phyloP scores from a whole-genome alignment of 306 rosid species.

The Glycyrrhiza uralensis region DNA sequence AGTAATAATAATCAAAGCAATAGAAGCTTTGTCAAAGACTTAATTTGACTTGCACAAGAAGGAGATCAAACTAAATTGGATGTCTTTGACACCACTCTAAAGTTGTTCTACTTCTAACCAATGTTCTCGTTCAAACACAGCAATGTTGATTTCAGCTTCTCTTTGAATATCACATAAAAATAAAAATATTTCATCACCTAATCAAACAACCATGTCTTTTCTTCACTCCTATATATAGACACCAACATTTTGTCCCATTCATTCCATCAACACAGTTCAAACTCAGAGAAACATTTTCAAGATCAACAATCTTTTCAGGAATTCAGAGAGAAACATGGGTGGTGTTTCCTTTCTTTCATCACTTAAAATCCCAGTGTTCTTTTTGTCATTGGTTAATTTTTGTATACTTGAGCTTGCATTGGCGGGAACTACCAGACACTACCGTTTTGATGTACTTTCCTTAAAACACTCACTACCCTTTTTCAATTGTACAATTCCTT shows the following conservation, averaged over 20 bases:
- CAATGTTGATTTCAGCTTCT: conserved; percentile 17
- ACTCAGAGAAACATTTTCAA: neutral
- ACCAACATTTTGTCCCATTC: neutral
- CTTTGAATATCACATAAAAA: conserved; percentile 2
- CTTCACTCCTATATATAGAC: conserved; percentile 27
- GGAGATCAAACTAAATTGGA: conserved; percentile 39
- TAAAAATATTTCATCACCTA: conserved; percentile 18
- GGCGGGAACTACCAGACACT: conserved; percentile 53
- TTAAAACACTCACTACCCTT: neutral
- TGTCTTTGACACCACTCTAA: conserved; percentile 68
- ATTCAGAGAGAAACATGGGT: conserved; percentile 34
- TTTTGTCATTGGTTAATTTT: conserved; percentile 12
- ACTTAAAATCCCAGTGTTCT: conserved; percentile 20
- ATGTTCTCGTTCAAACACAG: conserved; percentile 21
- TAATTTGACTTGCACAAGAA: conserved; percentile 52
- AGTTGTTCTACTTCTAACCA: conserved; percentile 67
- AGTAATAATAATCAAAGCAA: neutral
- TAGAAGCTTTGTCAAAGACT: conserved; percentile 4
- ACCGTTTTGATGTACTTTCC: conserved; percentile 51
- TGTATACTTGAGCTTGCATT: conserved; percentile 29
- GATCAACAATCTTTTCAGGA: neutral
- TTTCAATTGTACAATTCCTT: neutral
- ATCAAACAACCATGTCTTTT: conserved; percentile 15
- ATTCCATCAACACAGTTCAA: conserved; percentile 24
- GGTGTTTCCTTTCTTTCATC: conserved; percentile 17